Conservation (phyloP, 1,139 yeast genomes). For the Citeromyces hawaiiensis region DNA sequence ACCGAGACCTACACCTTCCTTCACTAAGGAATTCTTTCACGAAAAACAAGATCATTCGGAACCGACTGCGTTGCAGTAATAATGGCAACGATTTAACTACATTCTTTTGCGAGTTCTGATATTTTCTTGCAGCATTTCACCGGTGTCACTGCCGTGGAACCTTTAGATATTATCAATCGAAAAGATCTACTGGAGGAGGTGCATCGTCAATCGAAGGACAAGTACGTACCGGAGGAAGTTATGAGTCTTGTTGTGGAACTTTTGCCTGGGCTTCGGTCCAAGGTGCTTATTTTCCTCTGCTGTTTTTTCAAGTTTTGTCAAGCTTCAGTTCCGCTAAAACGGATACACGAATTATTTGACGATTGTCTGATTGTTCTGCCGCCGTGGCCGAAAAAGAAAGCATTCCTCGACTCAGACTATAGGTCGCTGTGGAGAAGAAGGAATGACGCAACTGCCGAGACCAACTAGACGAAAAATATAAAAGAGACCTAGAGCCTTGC, state of each 20-base stretch:
- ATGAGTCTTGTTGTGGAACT: conserved; percentile 16
- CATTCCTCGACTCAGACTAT: conserved; percentile 4
- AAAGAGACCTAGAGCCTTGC: too few relatives aligned
- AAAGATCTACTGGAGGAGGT: conserved; percentile 2
- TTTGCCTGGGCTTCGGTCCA: conserved; percentile 24
- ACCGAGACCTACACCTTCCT: too few relatives aligned
- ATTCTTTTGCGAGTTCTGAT: too few relatives aligned
- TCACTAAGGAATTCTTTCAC: too few relatives aligned
- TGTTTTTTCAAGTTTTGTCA: conserved; percentile 20
- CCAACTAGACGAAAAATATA: too few relatives aligned
- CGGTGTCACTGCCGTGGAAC: too few relatives aligned
- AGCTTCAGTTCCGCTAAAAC: conserved; percentile 10
- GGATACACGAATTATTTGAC: conserved; percentile 14
- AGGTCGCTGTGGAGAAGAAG: conserved; percentile 10
- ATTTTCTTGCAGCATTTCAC: too few relatives aligned
- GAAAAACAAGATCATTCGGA: too few relatives aligned
- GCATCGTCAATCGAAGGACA: conserved; percentile 2
- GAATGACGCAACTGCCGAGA: too few relatives aligned
- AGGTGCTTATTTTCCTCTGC: conserved; percentile 22
- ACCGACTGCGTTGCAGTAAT: too few relatives aligned
- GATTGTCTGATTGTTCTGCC: conserved; percentile 17
- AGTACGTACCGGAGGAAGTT: conserved; percentile 2
- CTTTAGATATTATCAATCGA: too few relatives aligned
- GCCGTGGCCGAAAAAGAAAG: conserved; percentile 9
- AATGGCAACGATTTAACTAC: too few relatives aligned